Evolutionary conservation across 2,329 filamentous ascomycete species (phyloP).

Genomic region (Ampelomyces quisqualis): DNA sequence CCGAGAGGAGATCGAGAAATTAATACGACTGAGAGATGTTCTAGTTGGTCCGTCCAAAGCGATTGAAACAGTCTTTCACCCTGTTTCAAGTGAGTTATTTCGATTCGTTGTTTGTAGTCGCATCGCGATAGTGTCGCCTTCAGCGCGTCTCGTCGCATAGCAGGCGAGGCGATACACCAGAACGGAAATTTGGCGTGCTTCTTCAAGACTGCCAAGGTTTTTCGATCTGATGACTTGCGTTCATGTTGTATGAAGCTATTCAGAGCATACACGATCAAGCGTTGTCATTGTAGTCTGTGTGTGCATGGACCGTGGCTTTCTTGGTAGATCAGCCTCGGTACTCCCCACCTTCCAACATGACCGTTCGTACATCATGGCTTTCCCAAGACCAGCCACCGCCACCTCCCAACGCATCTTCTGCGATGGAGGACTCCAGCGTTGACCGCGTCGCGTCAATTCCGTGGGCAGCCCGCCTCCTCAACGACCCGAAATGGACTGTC

Average conservation of each 20-base stretch:
- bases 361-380: constrained; percentile 4
- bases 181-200: no score
- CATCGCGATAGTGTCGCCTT: no score
- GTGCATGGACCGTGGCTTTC: background rate
- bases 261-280: background rate
- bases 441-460: constrained; percentile 43
- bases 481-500: constrained; percentile 45
- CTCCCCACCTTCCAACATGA: background rate
- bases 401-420: background rate
- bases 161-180: no score
- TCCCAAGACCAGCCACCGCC: background rate
- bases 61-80: no score
- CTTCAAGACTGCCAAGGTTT: no score
- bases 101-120: no score
- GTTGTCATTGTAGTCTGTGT: background rate
- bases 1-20: no score
- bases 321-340: constrained; percentile 3
- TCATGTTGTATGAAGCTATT: background rate
- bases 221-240: no score
- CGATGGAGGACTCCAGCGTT: constrained; percentile 26
- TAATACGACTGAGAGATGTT: no score
- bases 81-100: no score
- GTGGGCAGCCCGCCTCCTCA: constrained; percentile 53
- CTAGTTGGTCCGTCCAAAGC: no score
- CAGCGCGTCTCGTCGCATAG: no score